Percentiles rank a stretch among this genome's conserved stretches.
These are phyloP conservation scores for Exophiala sideris DNA, from an alignment of 2,329 filamentous ascomycete genomes.

Conservation along the genomic window DNA sequence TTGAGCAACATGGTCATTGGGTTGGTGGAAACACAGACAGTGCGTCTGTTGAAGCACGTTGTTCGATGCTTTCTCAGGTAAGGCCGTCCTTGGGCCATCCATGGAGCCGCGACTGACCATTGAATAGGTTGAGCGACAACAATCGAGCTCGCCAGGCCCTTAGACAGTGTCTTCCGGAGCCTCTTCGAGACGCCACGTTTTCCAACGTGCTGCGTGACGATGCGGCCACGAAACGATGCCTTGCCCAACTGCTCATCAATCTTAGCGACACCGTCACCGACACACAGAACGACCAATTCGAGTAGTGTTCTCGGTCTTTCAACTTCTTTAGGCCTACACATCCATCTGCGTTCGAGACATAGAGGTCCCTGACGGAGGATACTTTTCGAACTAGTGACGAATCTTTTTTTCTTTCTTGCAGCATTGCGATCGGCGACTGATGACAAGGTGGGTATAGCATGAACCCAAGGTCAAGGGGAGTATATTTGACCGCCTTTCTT, in stretches of 20 bases:
- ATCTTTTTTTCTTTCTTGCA: constrained; percentile 13
- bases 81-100: constrained; percentile 33
- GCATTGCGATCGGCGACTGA: constrained; percentile 21
- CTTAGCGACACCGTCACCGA: constrained; percentile 82
- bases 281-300: constrained; percentile 28
- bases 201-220: constrained; percentile 94
- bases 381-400: constrained; percentile 19
- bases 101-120: constrained; percentile 4
- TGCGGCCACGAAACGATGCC: constrained; percentile 93
- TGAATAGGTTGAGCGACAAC: constrained; percentile 83
- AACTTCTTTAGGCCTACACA: constrained; percentile 1
- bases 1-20: constrained; percentile 98
- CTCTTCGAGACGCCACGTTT: constrained; percentile 97
- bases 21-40: constrained; percentile 95
- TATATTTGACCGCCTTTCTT: too few relatives aligned
- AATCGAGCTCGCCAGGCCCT: constrained; percentile 91
- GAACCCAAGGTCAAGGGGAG: constrained; percentile 4
- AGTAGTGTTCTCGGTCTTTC: constrained; percentile 13
- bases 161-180: constrained; percentile 92
- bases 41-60: constrained; percentile 92
- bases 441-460: constrained; percentile 17
- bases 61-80: constrained; percentile 94
- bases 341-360: constrained; percentile 15
- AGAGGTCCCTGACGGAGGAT: constrained; percentile 17
- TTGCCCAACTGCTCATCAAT: constrained; percentile 95